A percentile compares a stretch with the other conserved stretches of the same genome.
These are phyloP conservation scores for Fusarium begoniae DNA, from an alignment of 2,329 filamentous ascomycete species.

Conservation along the genomic window DNA sequence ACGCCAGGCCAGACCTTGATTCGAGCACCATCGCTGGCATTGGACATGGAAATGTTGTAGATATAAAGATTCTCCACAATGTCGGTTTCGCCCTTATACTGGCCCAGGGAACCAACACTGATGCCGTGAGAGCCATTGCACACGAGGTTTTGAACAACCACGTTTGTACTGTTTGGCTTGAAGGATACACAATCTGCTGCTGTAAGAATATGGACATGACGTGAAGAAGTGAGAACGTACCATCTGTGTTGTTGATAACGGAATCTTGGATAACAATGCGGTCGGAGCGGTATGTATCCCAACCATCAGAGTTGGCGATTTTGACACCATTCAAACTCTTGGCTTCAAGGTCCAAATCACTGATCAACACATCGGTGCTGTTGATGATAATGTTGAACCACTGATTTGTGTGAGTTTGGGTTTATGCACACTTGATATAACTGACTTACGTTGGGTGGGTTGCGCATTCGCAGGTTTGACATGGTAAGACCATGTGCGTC, in stretches of 20 bases:
- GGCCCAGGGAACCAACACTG: slow-evolving; percentile 75
- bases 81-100: slow-evolving; percentile 70
- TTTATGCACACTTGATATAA: rapidly evolving
- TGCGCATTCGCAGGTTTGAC: slow-evolving; percentile 67
- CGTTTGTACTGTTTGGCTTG: slow-evolving; percentile 77
- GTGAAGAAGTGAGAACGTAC: neutral
- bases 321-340: slow-evolving; percentile 38
- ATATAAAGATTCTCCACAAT: slow-evolving; percentile 76
- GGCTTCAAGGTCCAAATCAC: slow-evolving; percentile 68
- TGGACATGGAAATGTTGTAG: slow-evolving; percentile 67
- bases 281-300: slow-evolving; percentile 70
- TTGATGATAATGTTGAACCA: slow-evolving; percentile 70
- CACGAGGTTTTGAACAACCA: slow-evolving; percentile 71
- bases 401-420: slow-evolving; percentile 13
- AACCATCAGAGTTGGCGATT: slow-evolving; percentile 68
- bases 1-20: slow-evolving; percentile 78
- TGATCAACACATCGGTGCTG: slow-evolving; percentile 70
- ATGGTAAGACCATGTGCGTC: slow-evolving; percentile 61
- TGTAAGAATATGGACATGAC: neutral
- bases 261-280: slow-evolving; percentile 75
- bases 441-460: slow-evolving; percentile 54
- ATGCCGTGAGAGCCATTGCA: slow-evolving; percentile 79
- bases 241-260: slow-evolving; percentile 52
- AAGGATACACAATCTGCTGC: slow-evolving; percentile 72
- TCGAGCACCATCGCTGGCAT: slow-evolving; percentile 71